Base-by-base conservation (phyloP, 2,329 filamentous ascomycete genomes). In the Gyromitra esculenta region DNA sequence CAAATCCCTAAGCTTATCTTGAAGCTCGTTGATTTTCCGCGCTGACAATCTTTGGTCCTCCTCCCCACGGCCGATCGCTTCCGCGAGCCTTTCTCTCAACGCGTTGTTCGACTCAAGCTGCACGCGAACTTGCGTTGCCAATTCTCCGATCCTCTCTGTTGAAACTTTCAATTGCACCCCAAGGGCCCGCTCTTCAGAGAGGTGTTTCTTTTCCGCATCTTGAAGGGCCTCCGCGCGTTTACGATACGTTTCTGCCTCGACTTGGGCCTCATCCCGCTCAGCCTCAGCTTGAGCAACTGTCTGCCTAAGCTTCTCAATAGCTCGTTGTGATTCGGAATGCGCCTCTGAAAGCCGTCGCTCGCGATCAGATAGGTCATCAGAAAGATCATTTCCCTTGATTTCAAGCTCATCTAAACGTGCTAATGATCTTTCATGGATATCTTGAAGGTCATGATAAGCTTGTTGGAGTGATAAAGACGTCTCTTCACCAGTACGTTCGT, bases 11-110 rank as follows among this genome's bases (percentile, higher is more conserved):
- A 99, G 90, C 74, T 90, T 91, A 77, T 88, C 88, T 83, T 98
- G 94, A 82, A 98, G 89, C 70, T 90, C 88, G 73, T 92, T 92
- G 82, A 99, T 97, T 81, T 92, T 91, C 67, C 89, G 87, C 13
- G 92, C 92, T 78, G 94, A 96, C 76, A 90, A 85, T 81, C 91
- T 90, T 82, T 97, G 94, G 81, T 96, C 93, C 41, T 88, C 87
- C 81, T 98, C 95, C 73, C 95, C 94, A 78, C 93, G 92, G 67
- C 89, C 86, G 48, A 98, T 92, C 0, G 94, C 93, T 21, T 92
- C 89, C 5, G 91, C 86, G 1, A 99, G 89, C 54, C 95, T 91
- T 72, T 88, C 86, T 73, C 94, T 91, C 64, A 99, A 87, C 37
- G 88, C 87, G 48, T 88, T 87, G 83, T 98, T 98, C 41, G 88